A percentile compares a stretch with the other conserved stretches of the same genome.
Evolutionary conservation across 1,284 basidiomycete species (phyloP).

Genomic region (Porodaedalea pini): DNA sequence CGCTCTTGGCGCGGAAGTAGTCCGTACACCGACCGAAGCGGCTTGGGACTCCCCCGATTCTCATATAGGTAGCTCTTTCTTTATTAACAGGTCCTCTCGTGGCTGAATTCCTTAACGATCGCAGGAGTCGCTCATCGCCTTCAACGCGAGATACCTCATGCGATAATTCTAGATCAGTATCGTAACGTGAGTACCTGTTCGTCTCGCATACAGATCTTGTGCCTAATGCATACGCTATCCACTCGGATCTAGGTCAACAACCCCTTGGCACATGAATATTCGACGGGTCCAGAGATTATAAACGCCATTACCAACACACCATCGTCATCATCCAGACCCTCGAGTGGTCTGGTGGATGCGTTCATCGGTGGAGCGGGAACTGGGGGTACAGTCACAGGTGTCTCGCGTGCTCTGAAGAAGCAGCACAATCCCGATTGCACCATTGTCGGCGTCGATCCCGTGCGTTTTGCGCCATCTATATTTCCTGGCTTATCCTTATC

Average conservation of each 20-base stretch:
- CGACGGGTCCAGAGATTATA: constrained; percentile 88
- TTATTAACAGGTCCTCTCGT: constrained; percentile 46
- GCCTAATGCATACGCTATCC: constrained; percentile 18
- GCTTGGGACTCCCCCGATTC: constrained; percentile 83
- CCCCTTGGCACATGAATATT: constrained; percentile 84
- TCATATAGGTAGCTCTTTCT: constrained; percentile 76
- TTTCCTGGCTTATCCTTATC: neutral
- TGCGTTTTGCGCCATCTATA: constrained; percentile 38
- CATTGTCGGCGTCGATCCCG: constrained; percentile 90
- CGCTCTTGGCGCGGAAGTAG: constrained; percentile 89
- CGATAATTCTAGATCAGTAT: constrained; percentile 92
- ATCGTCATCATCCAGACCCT: constrained; percentile 50
- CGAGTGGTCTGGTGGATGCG: constrained; percentile 75
- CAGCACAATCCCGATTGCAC: constrained; percentile 65
- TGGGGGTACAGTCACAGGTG: constrained; percentile 89
- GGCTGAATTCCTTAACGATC: constrained; percentile 79
- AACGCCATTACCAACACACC: constrained; percentile 64
- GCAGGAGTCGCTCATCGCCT: constrained; percentile 81
- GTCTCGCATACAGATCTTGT: neutral
- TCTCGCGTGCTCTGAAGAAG: constrained; percentile 81
- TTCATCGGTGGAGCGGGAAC: constrained; percentile 92
- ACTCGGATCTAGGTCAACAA: constrained; percentile 63
- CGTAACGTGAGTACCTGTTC: constrained; percentile 53
- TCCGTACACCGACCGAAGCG: constrained; percentile 91
- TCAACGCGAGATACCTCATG: constrained; percentile 76